phyloP scores from a whole-genome alignment of 495 filamentous ascomycete genomes.

The Pyrenopolyporus hunteri region DNA sequence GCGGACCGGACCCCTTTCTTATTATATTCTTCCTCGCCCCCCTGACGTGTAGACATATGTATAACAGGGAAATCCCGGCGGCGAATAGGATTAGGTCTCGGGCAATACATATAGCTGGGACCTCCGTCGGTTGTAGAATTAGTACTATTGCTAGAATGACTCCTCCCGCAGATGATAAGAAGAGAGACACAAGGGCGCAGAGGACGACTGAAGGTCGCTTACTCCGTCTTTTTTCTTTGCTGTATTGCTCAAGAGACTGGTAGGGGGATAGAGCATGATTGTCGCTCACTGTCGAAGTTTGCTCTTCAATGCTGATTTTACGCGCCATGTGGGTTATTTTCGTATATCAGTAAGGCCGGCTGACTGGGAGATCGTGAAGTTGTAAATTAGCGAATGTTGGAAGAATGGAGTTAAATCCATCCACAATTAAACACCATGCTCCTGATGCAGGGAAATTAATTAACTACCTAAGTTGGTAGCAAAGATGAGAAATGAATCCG shows the following conservation, averaged over 20 bases:
- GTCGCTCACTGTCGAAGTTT: constrained; percentile 5
- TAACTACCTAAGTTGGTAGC: too few relatives aligned
- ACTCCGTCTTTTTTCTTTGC: constrained; percentile 21
- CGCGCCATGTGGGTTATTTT: constrained; percentile 32
- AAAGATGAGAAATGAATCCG: constrained; percentile 22
- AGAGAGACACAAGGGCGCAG: constrained; percentile 34
- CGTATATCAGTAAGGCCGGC: constrained; percentile 24
- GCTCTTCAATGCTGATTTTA: constrained; percentile 15
- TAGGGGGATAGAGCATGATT: constrained; percentile 34
- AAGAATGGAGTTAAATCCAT: not conserved
- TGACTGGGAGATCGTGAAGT: constrained; percentile 8
- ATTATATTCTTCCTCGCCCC: constrained; percentile 31
- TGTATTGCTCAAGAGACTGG: constrained; percentile 39
- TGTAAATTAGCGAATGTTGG: not conserved
- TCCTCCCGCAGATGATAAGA: constrained; percentile 34
- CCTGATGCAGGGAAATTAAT: not conserved
- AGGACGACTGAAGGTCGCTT: constrained; percentile 36
- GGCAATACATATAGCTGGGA: constrained; percentile 32
- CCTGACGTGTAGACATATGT: constrained; percentile 39
- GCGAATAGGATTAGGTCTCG: constrained; percentile 40
- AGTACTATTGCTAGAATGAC: constrained; percentile 30
- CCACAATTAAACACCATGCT: constrained; percentile 5
- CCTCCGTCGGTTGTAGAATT: constrained; percentile 25
- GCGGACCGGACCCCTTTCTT: constrained; percentile 24
- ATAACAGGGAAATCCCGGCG: constrained; percentile 28